Conservation (phyloP, 768 basidiomycete species). For the Leccinum rimulosum region DNA sequence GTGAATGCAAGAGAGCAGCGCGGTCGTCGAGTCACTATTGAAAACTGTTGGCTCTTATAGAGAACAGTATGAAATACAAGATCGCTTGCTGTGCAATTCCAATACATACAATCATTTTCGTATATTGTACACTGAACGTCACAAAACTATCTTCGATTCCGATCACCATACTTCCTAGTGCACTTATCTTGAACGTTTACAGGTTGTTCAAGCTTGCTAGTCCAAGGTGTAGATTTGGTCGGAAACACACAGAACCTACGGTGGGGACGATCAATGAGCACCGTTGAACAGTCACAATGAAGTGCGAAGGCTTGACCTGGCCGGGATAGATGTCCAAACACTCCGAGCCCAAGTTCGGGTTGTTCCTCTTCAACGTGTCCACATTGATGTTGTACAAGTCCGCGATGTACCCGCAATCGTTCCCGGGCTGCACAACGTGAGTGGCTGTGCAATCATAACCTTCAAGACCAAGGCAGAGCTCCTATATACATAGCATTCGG, state of each 20-base stretch:
- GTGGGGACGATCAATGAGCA: not conserved
- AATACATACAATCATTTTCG: no score
- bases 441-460: not conserved
- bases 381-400: accelerated
- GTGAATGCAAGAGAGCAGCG: slow-evolving; percentile 32
- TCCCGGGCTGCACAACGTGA: not conserved
- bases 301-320: not conserved
- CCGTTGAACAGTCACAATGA: not conserved
- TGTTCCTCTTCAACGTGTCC: not conserved
- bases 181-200: not conserved
- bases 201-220: not conserved
- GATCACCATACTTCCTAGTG: not conserved
- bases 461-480: slow-evolving; percentile 50
- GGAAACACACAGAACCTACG: not conserved
- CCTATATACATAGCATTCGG: slow-evolving; percentile 17
- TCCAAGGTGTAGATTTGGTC: not conserved
- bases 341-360: not conserved
- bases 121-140: not conserved
- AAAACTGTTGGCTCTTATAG: not conserved
- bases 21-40: slow-evolving; percentile 22
- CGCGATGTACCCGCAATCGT: not conserved
- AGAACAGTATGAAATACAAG: not conserved
- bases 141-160: not conserved
- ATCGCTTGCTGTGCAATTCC: not conserved
- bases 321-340: not conserved